phyloP scores from a whole-genome alignment of 1,284 basidiomycete genomes.

The Microbotryum silenes-acaulis region DNA sequence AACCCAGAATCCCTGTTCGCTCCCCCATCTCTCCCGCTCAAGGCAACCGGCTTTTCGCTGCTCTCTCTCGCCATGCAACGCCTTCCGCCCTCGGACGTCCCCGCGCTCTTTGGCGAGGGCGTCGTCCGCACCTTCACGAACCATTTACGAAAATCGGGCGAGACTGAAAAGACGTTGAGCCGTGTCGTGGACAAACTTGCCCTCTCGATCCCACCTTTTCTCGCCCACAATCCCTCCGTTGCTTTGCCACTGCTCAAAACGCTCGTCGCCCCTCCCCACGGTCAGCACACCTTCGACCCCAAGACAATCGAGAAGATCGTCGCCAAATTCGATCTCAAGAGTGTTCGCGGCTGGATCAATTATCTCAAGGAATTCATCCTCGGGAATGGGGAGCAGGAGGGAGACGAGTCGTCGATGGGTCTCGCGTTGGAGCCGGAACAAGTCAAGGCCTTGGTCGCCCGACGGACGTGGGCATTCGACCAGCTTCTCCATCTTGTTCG shows the following conservation, averaged over 20 bases:
- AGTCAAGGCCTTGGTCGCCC: slow-evolving; percentile 36
- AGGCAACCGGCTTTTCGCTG: slow-evolving; percentile 92
- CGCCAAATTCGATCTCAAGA: slow-evolving; percentile 62
- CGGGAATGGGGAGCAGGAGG: slow-evolving; percentile 44
- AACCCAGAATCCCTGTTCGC: slow-evolving; percentile 74
- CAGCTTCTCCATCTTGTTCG: slow-evolving; percentile 54
- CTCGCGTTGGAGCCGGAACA: slow-evolving; percentile 26
- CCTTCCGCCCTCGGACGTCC: slow-evolving; percentile 58
- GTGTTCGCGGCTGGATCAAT: slow-evolving; percentile 68
- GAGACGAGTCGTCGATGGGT: slow-evolving; percentile 48
- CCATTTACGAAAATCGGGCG: slow-evolving; percentile 63
- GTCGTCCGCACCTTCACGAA: slow-evolving; percentile 97
- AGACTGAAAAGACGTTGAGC: slow-evolving; percentile 24
- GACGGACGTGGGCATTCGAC: slow-evolving; percentile 72
- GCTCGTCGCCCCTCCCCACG: slow-evolving; percentile 18
- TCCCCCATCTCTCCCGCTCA: slow-evolving; percentile 74
- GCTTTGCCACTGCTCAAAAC: slow-evolving; percentile 20
- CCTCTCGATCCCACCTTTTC: slow-evolving; percentile 47
- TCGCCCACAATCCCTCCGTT: slow-evolving; percentile 13
- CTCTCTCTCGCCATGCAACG: slow-evolving; percentile 72
- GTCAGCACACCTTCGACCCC: slow-evolving; percentile 39
- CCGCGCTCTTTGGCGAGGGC: slow-evolving; percentile 86
- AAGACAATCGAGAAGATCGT: slow-evolving; percentile 87
- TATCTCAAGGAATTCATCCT: slow-evolving; percentile 58
- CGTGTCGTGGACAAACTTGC: slow-evolving; percentile 54